phyloP scores from a whole-genome alignment of 176 grass and related monocot genomes.

The Zoysia pacifica region DNA sequence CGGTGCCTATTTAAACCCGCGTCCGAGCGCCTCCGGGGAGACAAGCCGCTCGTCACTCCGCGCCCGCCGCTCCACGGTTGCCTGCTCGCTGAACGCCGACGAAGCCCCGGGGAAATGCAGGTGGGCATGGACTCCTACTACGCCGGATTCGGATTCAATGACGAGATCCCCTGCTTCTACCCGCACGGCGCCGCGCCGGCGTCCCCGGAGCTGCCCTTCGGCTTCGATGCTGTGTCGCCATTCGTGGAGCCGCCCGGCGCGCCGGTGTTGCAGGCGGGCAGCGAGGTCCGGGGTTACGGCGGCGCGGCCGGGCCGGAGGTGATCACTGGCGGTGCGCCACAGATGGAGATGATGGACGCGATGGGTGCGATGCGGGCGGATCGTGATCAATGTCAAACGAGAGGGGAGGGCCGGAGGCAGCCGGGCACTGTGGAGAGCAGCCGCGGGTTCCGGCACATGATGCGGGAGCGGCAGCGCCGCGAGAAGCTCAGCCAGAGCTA shows the following conservation, averaged over 20 bases:
- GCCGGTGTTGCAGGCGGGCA: too few relatives aligned
- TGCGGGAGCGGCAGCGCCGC: slow-evolving; percentile 89
- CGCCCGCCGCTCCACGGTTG: background rate
- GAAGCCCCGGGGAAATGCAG: slow-evolving; percentile 40
- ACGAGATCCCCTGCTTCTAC: slow-evolving; percentile 45
- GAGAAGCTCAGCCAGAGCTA: slow-evolving; percentile 99
- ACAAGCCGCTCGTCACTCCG: background rate
- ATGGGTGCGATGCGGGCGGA: too few relatives aligned
- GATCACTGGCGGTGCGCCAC: too few relatives aligned
- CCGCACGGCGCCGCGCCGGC: slow-evolving; percentile 31
- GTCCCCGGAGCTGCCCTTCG: slow-evolving; percentile 59
- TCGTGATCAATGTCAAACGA: too few relatives aligned
- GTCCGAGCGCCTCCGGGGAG: slow-evolving; percentile 2
- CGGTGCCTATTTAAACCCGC: slow-evolving; percentile 44
- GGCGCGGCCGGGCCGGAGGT: background rate
- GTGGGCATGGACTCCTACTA: slow-evolving; percentile 55
- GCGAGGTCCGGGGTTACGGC: too few relatives aligned
- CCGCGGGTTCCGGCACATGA: slow-evolving; percentile 94
- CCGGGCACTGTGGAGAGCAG: slow-evolving; percentile 49
- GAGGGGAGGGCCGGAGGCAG: background rate
- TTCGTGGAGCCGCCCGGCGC: background rate
- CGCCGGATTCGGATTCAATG: slow-evolving; percentile 40
- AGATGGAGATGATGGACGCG: too few relatives aligned
- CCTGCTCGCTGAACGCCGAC: background rate
- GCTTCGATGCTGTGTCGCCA: background rate